Evolutionary conservation across 345 rosid genomes (phyloP).

Genomic region (Populus davidiana): DNA sequence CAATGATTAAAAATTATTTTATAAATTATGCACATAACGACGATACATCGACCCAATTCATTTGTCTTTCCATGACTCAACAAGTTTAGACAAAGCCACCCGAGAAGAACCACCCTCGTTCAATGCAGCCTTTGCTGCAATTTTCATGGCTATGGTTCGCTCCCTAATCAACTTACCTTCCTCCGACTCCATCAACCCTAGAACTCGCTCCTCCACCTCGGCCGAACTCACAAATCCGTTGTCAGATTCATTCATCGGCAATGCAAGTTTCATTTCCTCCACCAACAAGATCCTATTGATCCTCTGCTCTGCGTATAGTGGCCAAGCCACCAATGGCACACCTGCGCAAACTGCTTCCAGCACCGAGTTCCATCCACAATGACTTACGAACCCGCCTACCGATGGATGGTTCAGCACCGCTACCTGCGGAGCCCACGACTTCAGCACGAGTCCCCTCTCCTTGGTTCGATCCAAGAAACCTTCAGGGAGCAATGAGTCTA

Average conservation of each 20-base stretch:
- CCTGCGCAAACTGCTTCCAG: slow-evolving; percentile 54
- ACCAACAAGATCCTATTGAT: slow-evolving; percentile 38
- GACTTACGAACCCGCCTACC: slow-evolving; percentile 58
- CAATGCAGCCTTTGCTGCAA: slow-evolving; percentile 15
- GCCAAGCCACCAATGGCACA: slow-evolving; percentile 52
- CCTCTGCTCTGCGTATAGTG: slow-evolving; percentile 44
- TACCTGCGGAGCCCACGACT: too few species aligned
- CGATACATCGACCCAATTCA: too few species aligned
- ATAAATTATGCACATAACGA: too few species aligned
- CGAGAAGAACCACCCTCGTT: slow-evolving; percentile 23
- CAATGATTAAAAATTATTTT: too few species aligned
- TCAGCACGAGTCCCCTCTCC: too few species aligned
- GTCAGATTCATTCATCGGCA: slow-evolving; percentile 39
- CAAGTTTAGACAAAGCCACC: slow-evolving; percentile 17
- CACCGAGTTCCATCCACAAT: slow-evolving; percentile 67
- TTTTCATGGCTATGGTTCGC: slow-evolving; percentile 10
- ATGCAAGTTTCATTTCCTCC: slow-evolving; percentile 51
- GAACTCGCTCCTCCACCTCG: slow-evolving; percentile 34
- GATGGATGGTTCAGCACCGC: slow-evolving; percentile 24
- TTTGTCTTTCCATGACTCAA: slow-evolving; percentile 12
- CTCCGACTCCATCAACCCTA: slow-evolving; percentile 36
- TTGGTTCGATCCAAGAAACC: too few species aligned
- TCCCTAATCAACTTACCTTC: slow-evolving; percentile 20
- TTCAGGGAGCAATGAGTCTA: too few species aligned
- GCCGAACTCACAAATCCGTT: slow-evolving; percentile 33